A percentile compares a stretch with the other conserved stretches of the same genome.
Conservation (phyloP, 306 rosid genomes). For the Ammopiptanthus mongolicus region DNA sequence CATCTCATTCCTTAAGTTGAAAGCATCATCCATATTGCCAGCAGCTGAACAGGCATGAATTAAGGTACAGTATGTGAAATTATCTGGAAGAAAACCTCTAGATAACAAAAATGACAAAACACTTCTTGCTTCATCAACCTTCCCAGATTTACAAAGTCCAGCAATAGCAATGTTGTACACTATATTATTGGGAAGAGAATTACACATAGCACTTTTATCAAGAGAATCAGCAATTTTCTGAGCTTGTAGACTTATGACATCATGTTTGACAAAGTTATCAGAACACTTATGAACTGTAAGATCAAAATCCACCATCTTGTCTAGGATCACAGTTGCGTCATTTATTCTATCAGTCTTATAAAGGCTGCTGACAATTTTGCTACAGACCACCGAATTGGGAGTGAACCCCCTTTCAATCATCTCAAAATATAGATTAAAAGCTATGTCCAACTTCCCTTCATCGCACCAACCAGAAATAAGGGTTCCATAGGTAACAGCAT, state of each 20-base stretch:
- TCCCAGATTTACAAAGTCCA: slow-evolving; percentile 75
- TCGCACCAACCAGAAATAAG: slow-evolving; percentile 84
- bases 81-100: slow-evolving; percentile 72
- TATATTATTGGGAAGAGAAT: slow-evolving; percentile 45
- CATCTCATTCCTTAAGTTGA: slow-evolving; percentile 73
- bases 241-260: slow-evolving; percentile 27
- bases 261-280: slow-evolving; percentile 24
- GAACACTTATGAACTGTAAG: slow-evolving; percentile 29
- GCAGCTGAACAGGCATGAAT: slow-evolving; percentile 61
- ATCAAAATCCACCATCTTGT: slow-evolving; percentile 58
- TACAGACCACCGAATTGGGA: slow-evolving; percentile 54
- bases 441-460: slow-evolving; percentile 66
- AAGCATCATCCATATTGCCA: slow-evolving; percentile 72
- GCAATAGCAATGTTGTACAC: slow-evolving; percentile 63
- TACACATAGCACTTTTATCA: slow-evolving; percentile 32
- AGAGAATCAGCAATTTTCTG: slow-evolving; percentile 55
- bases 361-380: slow-evolving; percentile 73
- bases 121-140: slow-evolving; percentile 55
- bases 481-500: slow-evolving; percentile 65
- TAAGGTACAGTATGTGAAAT: slow-evolving; percentile 66
- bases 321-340: slow-evolving; percentile 67
- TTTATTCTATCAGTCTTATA: slow-evolving; percentile 51
- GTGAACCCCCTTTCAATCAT: slow-evolving; percentile 61
- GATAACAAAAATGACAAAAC: slow-evolving; percentile 48
- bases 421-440: slow-evolving; percentile 57